Evolutionary conservation across 352 stramenopile species (phyloP), one percentile per base, ranked within the genome.

Genomic region (Globisporangium nunn): DNA sequence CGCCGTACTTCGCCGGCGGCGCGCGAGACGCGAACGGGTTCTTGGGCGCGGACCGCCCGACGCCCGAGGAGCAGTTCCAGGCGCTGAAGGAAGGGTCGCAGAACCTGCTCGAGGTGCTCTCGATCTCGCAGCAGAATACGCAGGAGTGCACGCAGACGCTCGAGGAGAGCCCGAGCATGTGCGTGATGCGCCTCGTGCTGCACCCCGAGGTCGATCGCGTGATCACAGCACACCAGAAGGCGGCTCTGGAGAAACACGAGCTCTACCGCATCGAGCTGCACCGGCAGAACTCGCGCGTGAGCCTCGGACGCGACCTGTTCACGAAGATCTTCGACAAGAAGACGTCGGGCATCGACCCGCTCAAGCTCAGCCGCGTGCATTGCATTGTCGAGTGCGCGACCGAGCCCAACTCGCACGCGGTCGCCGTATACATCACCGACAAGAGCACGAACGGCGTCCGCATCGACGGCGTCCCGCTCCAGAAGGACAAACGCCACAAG

Each of bases 101-200:
- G 62, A 79, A 75, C 17, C 58, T 87, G 18, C 63, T 90, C 66
- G 77, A 90, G 50, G 64, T 65, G 37, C 73, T 90, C 47, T 84
- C 74, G 52, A 86, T 90, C 54, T 88, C 80, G 11, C 78, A 90
- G 58, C 64, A 88, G 58, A 85, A 87, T 59, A 90, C 80, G 10
- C 77, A 90, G 40, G 77, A 88, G 55, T 88, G 71, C 58, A 87
- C 80, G 43, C 80, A 88, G 57, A 85, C 76, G 48, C 56, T 84
- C 14, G 78, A 87, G 29, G 80, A 90, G 48, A 88, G 70, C 44
- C 70, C 75, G 15, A 71, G 59, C 3, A 66, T 77, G 67, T 82
- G 72, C 58, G 52, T 85, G 10, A 85, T 87, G 62, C 63, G 77
- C 2, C 71, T 90, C 4, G 71, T 81, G 18, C 63, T 90, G 31